phyloP scores from a whole-genome alignment of 1,284 basidiomycete species.

The Ustilago sp. region DNA sequence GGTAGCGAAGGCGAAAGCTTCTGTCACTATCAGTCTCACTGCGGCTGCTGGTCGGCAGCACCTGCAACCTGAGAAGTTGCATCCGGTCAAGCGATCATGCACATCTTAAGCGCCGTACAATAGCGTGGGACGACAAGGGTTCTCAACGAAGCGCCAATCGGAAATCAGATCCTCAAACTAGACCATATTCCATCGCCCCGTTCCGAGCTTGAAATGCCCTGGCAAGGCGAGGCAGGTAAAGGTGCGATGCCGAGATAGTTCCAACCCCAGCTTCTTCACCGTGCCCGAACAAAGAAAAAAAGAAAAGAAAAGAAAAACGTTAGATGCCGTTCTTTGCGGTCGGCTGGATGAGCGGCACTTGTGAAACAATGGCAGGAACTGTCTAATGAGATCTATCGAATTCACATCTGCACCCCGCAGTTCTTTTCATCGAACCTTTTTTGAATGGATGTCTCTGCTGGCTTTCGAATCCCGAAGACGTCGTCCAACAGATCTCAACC shows the following conservation, averaged over 20 bases:
- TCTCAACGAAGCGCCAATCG: not conserved
- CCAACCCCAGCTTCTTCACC: not conserved
- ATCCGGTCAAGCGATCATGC: not conserved
- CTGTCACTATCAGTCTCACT: not conserved
- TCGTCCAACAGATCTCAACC: not conserved
- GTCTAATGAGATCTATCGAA: not conserved
- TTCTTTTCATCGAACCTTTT: conserved; percentile 1
- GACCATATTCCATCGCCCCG: not conserved
- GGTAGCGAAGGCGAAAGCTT: not conserved
- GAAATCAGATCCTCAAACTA: not conserved
- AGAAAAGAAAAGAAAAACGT: not conserved
- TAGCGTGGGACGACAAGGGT: not conserved
- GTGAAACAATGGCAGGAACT: not conserved
- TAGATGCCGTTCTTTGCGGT: not conserved
- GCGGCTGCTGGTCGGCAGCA: not conserved
- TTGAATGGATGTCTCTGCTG: not conserved
- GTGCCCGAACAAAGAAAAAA: not conserved
- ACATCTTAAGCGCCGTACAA: not conserved
- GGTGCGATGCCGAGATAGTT: not conserved
- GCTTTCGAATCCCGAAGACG: not conserved
- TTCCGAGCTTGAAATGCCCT: not conserved
- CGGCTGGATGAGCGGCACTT: not conserved
- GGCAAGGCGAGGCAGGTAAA: not conserved
- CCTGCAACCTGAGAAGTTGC: not conserved
- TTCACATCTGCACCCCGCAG: not conserved